Percentiles rank a stretch among this genome's conserved stretches.
phyloP scores from a whole-genome alignment of 805 yeast species.

The Scheffersomyces amazonensis region DNA sequence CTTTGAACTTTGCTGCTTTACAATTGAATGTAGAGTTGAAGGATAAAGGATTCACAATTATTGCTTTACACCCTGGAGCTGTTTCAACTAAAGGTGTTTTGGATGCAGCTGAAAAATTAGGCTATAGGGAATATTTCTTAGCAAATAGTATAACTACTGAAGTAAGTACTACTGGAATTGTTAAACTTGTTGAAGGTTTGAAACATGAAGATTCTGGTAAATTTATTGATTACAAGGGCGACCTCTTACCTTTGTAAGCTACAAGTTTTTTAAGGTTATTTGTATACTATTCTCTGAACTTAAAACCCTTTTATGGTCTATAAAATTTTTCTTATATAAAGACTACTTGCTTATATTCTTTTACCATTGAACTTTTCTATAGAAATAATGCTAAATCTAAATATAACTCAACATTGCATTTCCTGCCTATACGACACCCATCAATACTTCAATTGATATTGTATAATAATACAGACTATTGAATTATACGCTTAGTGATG shows the following conservation, averaged over 20 bases:
- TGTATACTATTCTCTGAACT: too few species aligned
- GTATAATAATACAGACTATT: too few species aligned
- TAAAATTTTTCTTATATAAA: too few species aligned
- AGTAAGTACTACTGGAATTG: conserved; percentile 14
- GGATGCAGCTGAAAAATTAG: not conserved
- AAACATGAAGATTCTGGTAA: conserved; percentile 20
- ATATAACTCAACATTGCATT: too few species aligned
- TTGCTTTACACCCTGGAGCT: conserved; percentile 37
- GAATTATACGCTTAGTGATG: too few species aligned
- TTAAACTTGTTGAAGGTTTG: conserved; percentile 14
- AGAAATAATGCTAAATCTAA: too few species aligned
- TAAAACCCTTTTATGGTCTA: too few species aligned
- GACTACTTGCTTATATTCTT: too few species aligned
- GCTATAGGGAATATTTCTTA: not conserved
- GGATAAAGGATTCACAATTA: conserved; percentile 10
- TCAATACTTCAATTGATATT: too few species aligned
- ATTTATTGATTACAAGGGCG: conserved; percentile 20
- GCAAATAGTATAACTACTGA: conserved; percentile 17
- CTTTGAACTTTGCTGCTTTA: conserved; percentile 25
- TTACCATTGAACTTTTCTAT: too few species aligned
- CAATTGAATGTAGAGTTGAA: conserved; percentile 23
- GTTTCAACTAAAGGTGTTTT: conserved; percentile 34
- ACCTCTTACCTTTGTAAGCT: not conserved
- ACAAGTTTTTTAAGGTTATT: too few species aligned
- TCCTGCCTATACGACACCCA: too few species aligned